Evolutionary conservation across 1,139 yeast species (phyloP).

Genomic region (Saccharomyces pastorianus): DNA sequence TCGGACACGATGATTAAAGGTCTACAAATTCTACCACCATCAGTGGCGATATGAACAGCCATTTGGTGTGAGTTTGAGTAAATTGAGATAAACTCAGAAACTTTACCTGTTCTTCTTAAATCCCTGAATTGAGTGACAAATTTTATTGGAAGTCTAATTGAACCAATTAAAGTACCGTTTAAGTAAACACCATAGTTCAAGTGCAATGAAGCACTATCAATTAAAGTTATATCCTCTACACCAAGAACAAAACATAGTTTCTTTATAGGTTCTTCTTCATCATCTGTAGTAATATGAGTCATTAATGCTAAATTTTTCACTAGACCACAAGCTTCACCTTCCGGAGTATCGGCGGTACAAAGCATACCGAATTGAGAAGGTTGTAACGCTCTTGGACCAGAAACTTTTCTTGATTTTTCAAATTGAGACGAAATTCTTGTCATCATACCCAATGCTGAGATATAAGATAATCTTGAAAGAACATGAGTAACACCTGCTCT

Average conservation of each 20-base stretch:
- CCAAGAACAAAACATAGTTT: slow-evolving; percentile 75
- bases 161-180: slow-evolving; percentile 90
- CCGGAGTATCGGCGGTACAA: slow-evolving; percentile 98
- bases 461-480: slow-evolving; percentile 79
- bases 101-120: slow-evolving; percentile 75
- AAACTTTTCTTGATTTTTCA: slow-evolving; percentile 93
- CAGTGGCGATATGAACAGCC: slow-evolving; percentile 96
- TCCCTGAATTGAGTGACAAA: slow-evolving; percentile 74
- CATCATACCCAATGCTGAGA: slow-evolving; percentile 98
- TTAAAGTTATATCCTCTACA: slow-evolving; percentile 73
- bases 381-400: slow-evolving; percentile 98
- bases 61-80: slow-evolving; percentile 82
- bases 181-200: slow-evolving; percentile 76
- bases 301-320: slow-evolving; percentile 92
- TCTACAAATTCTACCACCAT: slow-evolving; percentile 97
- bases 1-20: slow-evolving; percentile 82
- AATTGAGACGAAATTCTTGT: slow-evolving; percentile 97
- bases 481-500: slow-evolving; percentile 99
- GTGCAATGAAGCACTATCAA: slow-evolving; percentile 81
- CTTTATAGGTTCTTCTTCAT: slow-evolving; percentile 83
- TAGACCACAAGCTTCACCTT: slow-evolving; percentile 99
- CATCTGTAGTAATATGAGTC: slow-evolving; percentile 99
- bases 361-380: slow-evolving; percentile 99
- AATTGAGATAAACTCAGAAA: slow-evolving; percentile 85
- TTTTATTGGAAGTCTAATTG: slow-evolving; percentile 74